These are phyloP conservation scores for Cladorrhinum sp. DNA, from an alignment of 2,329 filamentous ascomycete genomes.

Conservation along the genomic window DNA sequence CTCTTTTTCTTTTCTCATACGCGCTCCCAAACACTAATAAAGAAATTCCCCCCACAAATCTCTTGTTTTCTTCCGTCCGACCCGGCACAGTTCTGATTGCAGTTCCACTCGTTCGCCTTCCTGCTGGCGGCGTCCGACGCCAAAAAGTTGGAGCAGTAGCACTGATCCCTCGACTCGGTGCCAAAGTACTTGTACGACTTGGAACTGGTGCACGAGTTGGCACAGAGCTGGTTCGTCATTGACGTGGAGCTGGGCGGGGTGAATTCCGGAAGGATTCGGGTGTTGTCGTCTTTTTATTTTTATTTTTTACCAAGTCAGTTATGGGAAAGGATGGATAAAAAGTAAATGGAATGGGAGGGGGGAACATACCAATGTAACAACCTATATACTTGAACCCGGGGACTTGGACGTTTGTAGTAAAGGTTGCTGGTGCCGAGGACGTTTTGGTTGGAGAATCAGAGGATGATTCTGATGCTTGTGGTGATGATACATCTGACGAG, in stretches of 20 bases:
- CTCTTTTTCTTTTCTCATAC: not conserved
- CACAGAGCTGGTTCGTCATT: conserved; percentile 3
- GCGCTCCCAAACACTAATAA: conserved; percentile 1
- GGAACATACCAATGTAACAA: too few relatives aligned
- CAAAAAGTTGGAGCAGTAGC: not conserved
- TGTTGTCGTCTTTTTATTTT: not conserved
- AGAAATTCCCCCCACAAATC: conserved; percentile 1
- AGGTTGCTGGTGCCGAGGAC: not conserved
- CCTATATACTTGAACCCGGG: not conserved
- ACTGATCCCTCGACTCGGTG: not conserved
- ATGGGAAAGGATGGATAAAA: too few relatives aligned
- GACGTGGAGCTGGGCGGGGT: not conserved
- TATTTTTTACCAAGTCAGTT: too few relatives aligned
- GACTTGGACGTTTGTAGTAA: not conserved
- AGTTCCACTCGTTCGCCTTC: conserved; percentile 2
- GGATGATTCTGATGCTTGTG: not conserved
- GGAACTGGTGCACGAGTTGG: not conserved
- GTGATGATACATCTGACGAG: not conserved
- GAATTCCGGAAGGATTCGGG: not conserved
- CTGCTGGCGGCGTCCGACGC: not conserved
- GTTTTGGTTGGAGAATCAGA: not conserved
- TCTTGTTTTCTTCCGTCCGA: not conserved
- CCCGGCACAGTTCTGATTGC: not conserved
- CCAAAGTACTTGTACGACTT: not conserved
- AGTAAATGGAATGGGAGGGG: too few relatives aligned